These are phyloP conservation scores for Globisporangium barbulae DNA, from an alignment of 352 stramenopile genomes.

Conservation along the genomic window DNA sequence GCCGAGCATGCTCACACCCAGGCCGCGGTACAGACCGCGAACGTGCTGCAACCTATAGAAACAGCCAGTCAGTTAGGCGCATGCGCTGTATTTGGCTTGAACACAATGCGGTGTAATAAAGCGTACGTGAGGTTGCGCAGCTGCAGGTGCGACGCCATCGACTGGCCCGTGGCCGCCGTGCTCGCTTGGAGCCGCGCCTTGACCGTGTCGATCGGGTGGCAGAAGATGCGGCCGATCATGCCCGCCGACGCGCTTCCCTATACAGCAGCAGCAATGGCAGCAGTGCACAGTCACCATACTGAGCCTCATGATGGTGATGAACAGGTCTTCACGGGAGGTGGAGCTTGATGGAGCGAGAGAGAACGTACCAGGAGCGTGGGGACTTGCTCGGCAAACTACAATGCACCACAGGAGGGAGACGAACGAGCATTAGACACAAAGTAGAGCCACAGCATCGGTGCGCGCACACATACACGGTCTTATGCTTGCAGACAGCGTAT, in stretches of 20 bases:
- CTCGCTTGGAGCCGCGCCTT: slow-evolving; percentile 84
- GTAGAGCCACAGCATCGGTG: neutral
- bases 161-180: slow-evolving; percentile 27
- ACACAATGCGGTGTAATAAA: neutral
- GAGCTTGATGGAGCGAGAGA: neutral
- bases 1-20: slow-evolving; percentile 93
- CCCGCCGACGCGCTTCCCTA: slow-evolving; percentile 80
- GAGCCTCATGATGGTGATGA: neutral
- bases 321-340: neutral
- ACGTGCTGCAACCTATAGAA: slow-evolving; percentile 40
- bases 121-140: slow-evolving; percentile 41
- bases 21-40: slow-evolving; percentile 92
- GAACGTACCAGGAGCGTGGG: slow-evolving; percentile 51
- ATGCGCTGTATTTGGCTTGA: neutral
- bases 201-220: slow-evolving; percentile 91
- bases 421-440: slow-evolving; percentile 2
- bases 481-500: neutral
- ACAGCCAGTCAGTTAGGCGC: neutral
- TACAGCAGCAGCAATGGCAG: neutral
- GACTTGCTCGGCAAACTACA: slow-evolving; percentile 40
- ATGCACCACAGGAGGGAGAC: neutral
- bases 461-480: neutral
- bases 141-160: slow-evolving; percentile 42
- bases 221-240: slow-evolving; percentile 83
- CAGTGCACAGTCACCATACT: neutral